Evolutionary conservation across 305 asterid genomes (phyloP).

Genomic region (Plantago coronopus): DNA sequence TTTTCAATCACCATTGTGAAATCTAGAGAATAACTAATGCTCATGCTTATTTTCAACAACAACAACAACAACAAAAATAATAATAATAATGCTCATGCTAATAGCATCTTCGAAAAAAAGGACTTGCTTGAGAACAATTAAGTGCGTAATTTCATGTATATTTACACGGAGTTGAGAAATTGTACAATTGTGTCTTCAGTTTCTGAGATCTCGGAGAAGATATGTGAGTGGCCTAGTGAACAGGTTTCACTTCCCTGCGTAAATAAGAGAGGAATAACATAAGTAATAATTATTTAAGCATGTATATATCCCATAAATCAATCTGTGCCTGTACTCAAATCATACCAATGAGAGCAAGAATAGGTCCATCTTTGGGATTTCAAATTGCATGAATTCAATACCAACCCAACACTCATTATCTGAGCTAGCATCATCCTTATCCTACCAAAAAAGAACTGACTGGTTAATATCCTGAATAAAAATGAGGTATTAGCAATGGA

Average conservation of each 20-base stretch:
- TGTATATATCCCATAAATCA: conserved; percentile 19
- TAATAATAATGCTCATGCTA: conserved; percentile 9
- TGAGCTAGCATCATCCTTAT: conserved; percentile 33
- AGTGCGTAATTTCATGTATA: conserved; percentile 17
- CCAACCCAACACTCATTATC: conserved; percentile 30
- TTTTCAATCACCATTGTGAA: conserved; percentile 12
- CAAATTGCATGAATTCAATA: conserved; percentile 50
- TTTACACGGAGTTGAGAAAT: conserved; percentile 15
- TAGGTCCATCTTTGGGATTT: conserved; percentile 58
- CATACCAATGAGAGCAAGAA: conserved; percentile 48
- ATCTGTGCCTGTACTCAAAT: conserved; percentile 18
- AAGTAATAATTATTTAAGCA: conserved; percentile 4
- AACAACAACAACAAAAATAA: too few species aligned
- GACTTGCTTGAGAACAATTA: neutral
- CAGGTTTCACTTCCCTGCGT: conserved; percentile 37
- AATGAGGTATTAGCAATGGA: conserved; percentile 17
- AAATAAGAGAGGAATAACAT: conserved; percentile 24
- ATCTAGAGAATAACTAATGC: conserved; percentile 8
- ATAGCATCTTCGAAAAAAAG: neutral
- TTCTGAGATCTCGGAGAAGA: conserved; percentile 43
- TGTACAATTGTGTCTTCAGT: conserved; percentile 49
- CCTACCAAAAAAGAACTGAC: conserved; percentile 29
- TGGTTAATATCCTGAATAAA: conserved; percentile 18
- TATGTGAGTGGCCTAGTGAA: conserved; percentile 36
- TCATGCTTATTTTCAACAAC: too few species aligned